Conservation (phyloP, 1,284 basidiomycete species). For the Irpex lacteus region DNA sequence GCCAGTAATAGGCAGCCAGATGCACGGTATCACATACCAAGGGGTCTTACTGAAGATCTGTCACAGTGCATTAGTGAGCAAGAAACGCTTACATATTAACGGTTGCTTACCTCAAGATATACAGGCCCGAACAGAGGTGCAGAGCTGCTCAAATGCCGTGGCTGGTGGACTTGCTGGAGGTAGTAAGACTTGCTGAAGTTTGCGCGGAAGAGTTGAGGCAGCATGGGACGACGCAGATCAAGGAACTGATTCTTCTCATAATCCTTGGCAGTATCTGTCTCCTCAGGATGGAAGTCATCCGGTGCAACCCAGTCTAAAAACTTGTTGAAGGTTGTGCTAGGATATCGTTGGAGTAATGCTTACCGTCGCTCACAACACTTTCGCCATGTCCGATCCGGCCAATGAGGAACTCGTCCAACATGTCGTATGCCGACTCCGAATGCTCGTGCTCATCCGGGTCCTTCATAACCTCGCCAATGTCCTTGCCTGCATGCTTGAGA, state of each 20-base stretch:
- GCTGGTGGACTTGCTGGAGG: slow-evolving; percentile 94
- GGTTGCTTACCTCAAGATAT: slow-evolving; percentile 69
- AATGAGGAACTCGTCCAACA: slow-evolving; percentile 86
- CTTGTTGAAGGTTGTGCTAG: background rate
- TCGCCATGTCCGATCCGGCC: slow-evolving; percentile 80
- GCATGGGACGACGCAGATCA: slow-evolving; percentile 84
- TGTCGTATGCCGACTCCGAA: slow-evolving; percentile 88
- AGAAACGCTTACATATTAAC: background rate
- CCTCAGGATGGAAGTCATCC: slow-evolving; percentile 87
- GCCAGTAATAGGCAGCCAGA: slow-evolving; percentile 89
- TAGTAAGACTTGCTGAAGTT: slow-evolving; percentile 96
- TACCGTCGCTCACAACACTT: slow-evolving; percentile 76
- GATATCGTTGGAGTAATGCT: slow-evolving; percentile 26
- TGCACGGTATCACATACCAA: slow-evolving; percentile 92
- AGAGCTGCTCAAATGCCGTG: slow-evolving; percentile 85
- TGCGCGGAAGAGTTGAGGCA: slow-evolving; percentile 81
- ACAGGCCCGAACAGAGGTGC: slow-evolving; percentile 86
- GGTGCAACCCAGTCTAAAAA: slow-evolving; percentile 78
- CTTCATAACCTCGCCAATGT: slow-evolving; percentile 82
- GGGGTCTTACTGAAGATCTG: slow-evolving; percentile 83
- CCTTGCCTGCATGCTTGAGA: slow-evolving; percentile 79
- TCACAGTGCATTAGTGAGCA: background rate
- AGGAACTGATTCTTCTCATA: slow-evolving; percentile 90
- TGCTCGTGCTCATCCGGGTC: slow-evolving; percentile 89
- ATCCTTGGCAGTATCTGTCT: slow-evolving; percentile 79